Evolutionary conservation across 208 protist genomes (phyloP).

Genomic region (Wallacemonas sp.): DNA sequence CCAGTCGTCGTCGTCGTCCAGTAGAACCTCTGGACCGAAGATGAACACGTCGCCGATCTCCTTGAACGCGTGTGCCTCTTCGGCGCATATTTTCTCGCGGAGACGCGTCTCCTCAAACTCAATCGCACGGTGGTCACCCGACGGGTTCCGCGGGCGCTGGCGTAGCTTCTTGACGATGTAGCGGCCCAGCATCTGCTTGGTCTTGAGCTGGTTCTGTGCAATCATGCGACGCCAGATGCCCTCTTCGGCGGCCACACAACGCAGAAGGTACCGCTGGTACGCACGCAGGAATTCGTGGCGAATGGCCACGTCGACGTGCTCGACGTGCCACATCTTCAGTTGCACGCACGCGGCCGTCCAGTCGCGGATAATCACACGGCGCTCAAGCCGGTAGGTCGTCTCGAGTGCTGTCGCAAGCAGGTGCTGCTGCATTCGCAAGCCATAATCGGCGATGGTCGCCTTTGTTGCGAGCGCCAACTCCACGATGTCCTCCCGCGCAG

Average conservation of each 20-base stretch:
- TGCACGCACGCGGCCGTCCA: constrained; percentile 27
- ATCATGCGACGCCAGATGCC: constrained; percentile 39
- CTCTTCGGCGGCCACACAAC: constrained; percentile 39
- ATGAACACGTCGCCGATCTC: constrained; percentile 33
- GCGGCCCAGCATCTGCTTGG: constrained; percentile 36
- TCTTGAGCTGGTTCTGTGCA: constrained; percentile 30
- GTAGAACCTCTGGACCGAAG: constrained; percentile 43
- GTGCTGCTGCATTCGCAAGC: constrained; percentile 15
- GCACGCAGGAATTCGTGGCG: constrained; percentile 33
- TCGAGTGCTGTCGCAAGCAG: constrained; percentile 25
- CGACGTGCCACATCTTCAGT: constrained; percentile 43
- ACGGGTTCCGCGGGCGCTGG: constrained; percentile 27
- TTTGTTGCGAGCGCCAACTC: constrained; percentile 35
- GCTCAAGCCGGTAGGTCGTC: constrained; percentile 37
- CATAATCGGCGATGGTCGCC: constrained; percentile 17
- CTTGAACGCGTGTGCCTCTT: constrained; percentile 33
- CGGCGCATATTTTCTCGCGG: constrained; percentile 30
- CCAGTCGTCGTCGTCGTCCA: constrained; percentile 37
- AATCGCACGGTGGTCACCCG: constrained; percentile 26
- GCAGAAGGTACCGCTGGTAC: constrained; percentile 29
- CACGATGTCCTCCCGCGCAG: constrained; percentile 23
- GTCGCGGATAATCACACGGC: constrained; percentile 38
- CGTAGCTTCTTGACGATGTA: constrained; percentile 34
- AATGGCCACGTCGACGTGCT: constrained; percentile 37
- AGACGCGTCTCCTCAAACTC: constrained; percentile 34